Percentiles rank a stretch among this genome's conserved stretches.
phyloP scores from a whole-genome alignment of 208 protist genomes.

The Porcisia deanei region DNA sequence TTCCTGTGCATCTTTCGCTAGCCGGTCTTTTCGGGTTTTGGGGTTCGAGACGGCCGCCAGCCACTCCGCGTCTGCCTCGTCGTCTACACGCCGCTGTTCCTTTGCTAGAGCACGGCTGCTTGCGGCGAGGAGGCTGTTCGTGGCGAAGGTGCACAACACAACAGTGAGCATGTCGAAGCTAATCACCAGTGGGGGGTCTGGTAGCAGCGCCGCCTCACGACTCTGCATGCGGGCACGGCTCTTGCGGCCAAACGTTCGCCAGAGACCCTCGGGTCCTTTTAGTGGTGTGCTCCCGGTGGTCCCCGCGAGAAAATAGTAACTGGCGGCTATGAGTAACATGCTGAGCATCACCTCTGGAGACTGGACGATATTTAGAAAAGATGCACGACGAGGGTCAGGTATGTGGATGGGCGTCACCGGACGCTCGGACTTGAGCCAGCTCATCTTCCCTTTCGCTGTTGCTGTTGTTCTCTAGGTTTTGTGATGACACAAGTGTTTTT shows the following conservation, averaged over 20 bases:
- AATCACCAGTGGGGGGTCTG: conserved; percentile 26
- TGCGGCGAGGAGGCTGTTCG: conserved; percentile 37
- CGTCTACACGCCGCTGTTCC: conserved; percentile 28
- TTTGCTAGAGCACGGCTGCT: conserved; percentile 30
- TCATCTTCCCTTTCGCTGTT: not conserved
- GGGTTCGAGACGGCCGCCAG: conserved; percentile 8
- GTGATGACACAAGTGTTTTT: not conserved
- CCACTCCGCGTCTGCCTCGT: conserved; percentile 17
- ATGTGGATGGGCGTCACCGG: conserved; percentile 23
- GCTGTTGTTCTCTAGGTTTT: not conserved
- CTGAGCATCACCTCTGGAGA: conserved; percentile 24
- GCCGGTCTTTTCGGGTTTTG: conserved; percentile 19
- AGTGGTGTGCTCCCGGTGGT: conserved; percentile 14
- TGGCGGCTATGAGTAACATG: not conserved
- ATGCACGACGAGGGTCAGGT: conserved; percentile 21
- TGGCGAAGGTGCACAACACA: conserved; percentile 34
- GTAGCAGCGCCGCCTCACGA: conserved; percentile 26
- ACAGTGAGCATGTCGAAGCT: conserved; percentile 56
- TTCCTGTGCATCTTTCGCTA: conserved; percentile 15
- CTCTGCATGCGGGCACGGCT: conserved; percentile 26
- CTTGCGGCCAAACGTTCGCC: conserved; percentile 22
- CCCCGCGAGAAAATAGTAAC: conserved; percentile 11
- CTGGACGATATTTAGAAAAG: conserved; percentile 9
- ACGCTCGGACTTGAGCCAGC: not conserved
- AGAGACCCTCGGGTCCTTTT: conserved; percentile 17